A percentile compares a stretch with the other conserved stretches of the same genome.
Evolutionary conservation across 176 grass and related monocot species (phyloP).

Genomic region (Themeda triandra): DNA sequence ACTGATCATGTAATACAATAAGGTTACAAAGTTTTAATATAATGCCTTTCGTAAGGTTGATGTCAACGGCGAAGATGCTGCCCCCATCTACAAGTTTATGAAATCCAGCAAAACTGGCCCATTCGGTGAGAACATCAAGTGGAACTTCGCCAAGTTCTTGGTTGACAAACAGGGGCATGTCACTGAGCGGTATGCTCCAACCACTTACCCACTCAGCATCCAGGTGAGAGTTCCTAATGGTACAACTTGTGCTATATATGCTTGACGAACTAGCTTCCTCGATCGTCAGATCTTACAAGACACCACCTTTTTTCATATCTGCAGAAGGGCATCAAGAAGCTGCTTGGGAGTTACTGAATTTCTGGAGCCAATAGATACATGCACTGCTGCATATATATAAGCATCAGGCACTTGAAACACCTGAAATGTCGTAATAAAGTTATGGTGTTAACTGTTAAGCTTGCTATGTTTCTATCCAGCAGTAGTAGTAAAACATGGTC

Average conservation of each 20-base stretch:
- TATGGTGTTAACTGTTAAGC: neutral
- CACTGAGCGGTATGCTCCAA: neutral
- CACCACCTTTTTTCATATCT: neutral
- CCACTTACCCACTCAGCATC: conserved; percentile 8
- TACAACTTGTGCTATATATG: neutral
- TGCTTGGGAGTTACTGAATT: conserved; percentile 2
- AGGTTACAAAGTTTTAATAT: neutral
- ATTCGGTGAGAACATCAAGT: neutral
- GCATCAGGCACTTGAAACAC: neutral
- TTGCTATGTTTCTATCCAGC: neutral
- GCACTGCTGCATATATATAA: neutral
- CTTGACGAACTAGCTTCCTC: neutral
- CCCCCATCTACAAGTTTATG: conserved; percentile 54
- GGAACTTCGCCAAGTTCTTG: conserved; percentile 28
- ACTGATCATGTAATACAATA: neutral
- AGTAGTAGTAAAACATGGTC: neutral
- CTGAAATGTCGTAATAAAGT: neutral
- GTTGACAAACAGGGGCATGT: conserved; percentile 19
- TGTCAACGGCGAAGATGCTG: conserved; percentile 73
- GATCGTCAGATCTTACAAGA: neutral
- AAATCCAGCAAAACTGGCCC: neutral
- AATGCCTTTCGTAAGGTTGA: no score
- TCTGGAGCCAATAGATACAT: neutral
- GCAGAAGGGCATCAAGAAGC: conserved; percentile 14
- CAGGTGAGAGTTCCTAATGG: neutral